Base-by-base conservation (phyloP, 75 land plant genomes). In the Adiantum capillusveneris region DNA sequence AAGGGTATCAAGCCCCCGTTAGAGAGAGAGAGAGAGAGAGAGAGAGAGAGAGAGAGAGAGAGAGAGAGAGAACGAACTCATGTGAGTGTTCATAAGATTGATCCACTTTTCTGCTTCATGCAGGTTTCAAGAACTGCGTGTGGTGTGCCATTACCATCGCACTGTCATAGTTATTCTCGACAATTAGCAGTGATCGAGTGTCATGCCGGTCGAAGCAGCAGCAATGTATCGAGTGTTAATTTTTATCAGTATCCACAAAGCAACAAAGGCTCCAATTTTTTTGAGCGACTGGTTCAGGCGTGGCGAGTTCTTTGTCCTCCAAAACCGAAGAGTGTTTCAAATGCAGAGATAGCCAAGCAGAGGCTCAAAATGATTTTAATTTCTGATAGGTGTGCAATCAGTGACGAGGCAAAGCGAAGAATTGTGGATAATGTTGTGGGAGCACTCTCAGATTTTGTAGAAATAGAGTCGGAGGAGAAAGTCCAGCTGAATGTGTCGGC, bases 341-440 rank as follows among this genome's bases (percentile, higher is more conserved):
- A 88, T 76, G 97, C 97, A 9, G 77, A 56, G 68, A n/a, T n/a
- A n/a, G n/a, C n/a, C n/a, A n/a, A n/a, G n/a, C n/a, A n/a, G n/a
- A n/a, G n/a, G n/a, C n/a, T 92, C 42, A 85, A 85, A 68, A 92
- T 92, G 97, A 88, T 92, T 53, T 85, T 92, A 6, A 85, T 88
- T 62, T 84, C 97, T 17, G 97, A 92, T 58, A 58, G 97, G 44
- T 92, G 97, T 75, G 95, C 75, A 36, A 86, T 92, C 17, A 88
- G 78, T 57, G 97, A 92, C 44, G 94, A 84, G 64, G 97, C 97
- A 18, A 92, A 92, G 62, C 67, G 64, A 63, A 75, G 68, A 65
- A 92, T 92, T 48, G 94, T 92, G 60, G 74, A 44, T 46, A 88
- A 83, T 52, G 77, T 92, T 27, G 80, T 92, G 18, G 69, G 58